Evolutionary conservation across 371 early-diverging fungal genomes (phyloP).

Genomic region (Mortierella sp.): DNA sequence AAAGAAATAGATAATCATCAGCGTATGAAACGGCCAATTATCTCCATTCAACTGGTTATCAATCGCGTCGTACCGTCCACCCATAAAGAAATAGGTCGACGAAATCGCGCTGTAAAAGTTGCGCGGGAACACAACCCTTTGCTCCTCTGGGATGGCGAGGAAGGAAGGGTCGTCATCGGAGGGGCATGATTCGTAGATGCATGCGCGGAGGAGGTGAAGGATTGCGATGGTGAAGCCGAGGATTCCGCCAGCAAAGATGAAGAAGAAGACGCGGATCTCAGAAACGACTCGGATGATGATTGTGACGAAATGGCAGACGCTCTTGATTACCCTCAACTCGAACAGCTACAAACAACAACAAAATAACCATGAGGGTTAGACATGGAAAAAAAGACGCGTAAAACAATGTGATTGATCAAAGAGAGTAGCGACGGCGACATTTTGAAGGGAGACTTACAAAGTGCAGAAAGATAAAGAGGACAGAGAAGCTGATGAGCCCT

Average conservation of each 20-base stretch:
- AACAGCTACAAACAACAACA: slow-evolving; percentile 16
- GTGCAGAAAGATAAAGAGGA: slow-evolving; percentile 31
- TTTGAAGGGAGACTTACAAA: slow-evolving; percentile 17
- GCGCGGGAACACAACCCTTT: slow-evolving; percentile 11
- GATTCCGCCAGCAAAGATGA: slow-evolving; percentile 31
- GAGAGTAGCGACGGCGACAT: neutral
- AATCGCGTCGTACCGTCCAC: slow-evolving; percentile 27
- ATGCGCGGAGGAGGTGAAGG: slow-evolving; percentile 26
- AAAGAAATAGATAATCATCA: slow-evolving; percentile 35
- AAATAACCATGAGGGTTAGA: neutral
- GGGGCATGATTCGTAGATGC: slow-evolving; percentile 2
- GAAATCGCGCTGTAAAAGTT: slow-evolving; percentile 19
- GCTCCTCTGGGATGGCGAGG: neutral
- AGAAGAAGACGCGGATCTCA: slow-evolving; percentile 30
- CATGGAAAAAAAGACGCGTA: neutral
- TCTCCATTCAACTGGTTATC: slow-evolving; percentile 6
- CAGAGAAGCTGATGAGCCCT: slow-evolving; percentile 22
- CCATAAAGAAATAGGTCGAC: slow-evolving; percentile 36
- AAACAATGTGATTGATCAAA: neutral
- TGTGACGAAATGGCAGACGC: slow-evolving; percentile 27
- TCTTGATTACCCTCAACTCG: slow-evolving; percentile 25
- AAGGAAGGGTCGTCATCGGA: neutral
- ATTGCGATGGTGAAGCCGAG: slow-evolving; percentile 24
- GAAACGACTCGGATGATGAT: slow-evolving; percentile 27
- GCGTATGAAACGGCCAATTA: slow-evolving; percentile 23